Percentiles rank a stretch among this genome's conserved stretches.
These are phyloP conservation scores for Pterocarpus macrocarpus DNA, from an alignment of 306 rosid species.

Conservation along the genomic window DNA sequence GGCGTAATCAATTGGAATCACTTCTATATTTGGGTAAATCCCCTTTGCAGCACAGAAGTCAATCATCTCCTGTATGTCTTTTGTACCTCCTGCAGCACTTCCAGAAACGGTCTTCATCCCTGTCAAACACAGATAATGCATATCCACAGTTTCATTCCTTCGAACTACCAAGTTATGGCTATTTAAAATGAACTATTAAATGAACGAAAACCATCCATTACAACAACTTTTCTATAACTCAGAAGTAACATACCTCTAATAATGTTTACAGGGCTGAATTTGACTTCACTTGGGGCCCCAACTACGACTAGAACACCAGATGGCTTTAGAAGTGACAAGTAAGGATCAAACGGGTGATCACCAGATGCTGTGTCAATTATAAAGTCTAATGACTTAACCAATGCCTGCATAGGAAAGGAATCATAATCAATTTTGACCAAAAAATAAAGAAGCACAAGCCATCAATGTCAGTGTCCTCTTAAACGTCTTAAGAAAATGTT, in stretches of 20 bases:
- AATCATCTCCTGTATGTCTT: constrained; percentile 78
- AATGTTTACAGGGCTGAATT: constrained; percentile 75
- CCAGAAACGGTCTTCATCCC: constrained; percentile 75
- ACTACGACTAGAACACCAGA: constrained; percentile 68
- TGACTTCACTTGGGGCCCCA: constrained; percentile 83
- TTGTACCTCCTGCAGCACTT: constrained; percentile 71
- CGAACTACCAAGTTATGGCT: not conserved
- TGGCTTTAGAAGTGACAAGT: constrained; percentile 76
- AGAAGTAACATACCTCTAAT: constrained; percentile 58
- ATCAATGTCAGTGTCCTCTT: constrained; percentile 2
- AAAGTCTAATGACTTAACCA: constrained; percentile 75
- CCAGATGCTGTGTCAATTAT: constrained; percentile 90
- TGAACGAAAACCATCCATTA: constrained; percentile 10
- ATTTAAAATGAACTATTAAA: not conserved
- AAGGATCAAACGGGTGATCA: constrained; percentile 87
- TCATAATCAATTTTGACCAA: constrained; percentile 27
- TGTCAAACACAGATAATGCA: constrained; percentile 48
- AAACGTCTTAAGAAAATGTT: not conserved
- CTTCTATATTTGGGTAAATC: constrained; percentile 77
- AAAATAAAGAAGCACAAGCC: not conserved
- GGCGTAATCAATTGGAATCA: constrained; percentile 80
- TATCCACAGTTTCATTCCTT: not conserved
- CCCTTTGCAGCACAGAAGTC: constrained; percentile 75
- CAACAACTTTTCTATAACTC: constrained; percentile 2
- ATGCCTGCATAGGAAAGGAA: constrained; percentile 53